A percentile compares a stretch with the other conserved stretches of the same genome.
Conservation (phyloP, 139 green algal species). For the Zygnema cylindricum region DNA sequence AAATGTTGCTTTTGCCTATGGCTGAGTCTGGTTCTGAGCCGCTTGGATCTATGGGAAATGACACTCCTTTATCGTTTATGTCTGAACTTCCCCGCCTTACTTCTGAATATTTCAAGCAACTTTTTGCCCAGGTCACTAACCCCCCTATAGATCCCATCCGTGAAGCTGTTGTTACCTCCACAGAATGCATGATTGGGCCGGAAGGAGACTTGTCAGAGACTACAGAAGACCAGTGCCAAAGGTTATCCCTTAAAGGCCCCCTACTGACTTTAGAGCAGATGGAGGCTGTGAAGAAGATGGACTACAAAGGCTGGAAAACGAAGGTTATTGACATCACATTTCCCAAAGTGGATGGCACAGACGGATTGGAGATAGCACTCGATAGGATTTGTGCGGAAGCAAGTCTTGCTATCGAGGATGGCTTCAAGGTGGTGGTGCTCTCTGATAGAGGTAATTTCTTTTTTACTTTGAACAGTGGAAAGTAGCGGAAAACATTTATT, state of each 20-base stretch:
- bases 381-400: constrained; percentile 78
- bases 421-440: constrained; percentile 81
- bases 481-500: too few species aligned
- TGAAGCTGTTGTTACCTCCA: constrained; percentile 90
- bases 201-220: constrained; percentile 82
- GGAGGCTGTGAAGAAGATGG: constrained; percentile 67
- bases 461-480: too few species aligned
- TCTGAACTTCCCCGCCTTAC: constrained; percentile 79
- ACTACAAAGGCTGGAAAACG: constrained; percentile 60
- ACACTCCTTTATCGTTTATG: constrained; percentile 86
- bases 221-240: constrained; percentile 70
- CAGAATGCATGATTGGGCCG: constrained; percentile 89
- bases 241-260: constrained; percentile 82
- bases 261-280: constrained; percentile 84
- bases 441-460: constrained; percentile 75
- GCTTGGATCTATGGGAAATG: constrained; percentile 97
- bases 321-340: constrained; percentile 88
- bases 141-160: constrained; percentile 95
- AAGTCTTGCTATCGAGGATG: constrained; percentile 77
- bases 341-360: constrained; percentile 71
- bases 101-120: constrained; percentile 98
- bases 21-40: constrained; percentile 73
- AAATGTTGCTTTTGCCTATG: constrained; percentile 93
- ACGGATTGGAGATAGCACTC: constrained; percentile 78
- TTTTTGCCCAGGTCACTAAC: constrained; percentile 98